Base-by-base conservation (phyloP, 305 asterid species). In the Solanum hybrid region DNA sequence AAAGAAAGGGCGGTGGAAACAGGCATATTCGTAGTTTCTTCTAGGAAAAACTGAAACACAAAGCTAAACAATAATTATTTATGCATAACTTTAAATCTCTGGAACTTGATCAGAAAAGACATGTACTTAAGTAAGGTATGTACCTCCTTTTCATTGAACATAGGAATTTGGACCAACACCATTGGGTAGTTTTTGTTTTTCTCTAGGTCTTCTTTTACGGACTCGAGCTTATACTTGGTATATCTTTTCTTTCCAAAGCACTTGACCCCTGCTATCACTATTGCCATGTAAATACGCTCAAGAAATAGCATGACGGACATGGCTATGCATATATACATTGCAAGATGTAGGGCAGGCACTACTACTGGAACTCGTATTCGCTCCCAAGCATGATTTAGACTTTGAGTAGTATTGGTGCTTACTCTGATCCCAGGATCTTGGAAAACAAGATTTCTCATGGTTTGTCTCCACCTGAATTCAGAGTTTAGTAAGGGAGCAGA, bases 111-210 rank as follows among this genome's bases (percentile, higher is more conserved):
- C 75, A 56, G 76, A 84, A 84, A 84, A 51, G 87, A 56, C 31
- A 5, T 84, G 36, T 51, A 88, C 80, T 87, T 51, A 46, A 91
- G 73, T 69, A 76, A 88, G 89, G 17, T 90, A 32, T 29, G 88
- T 94, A 96, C 99, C 99, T 96, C 99, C 90, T 93, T 94, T 82
- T 96, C 98, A 32, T 96, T 96, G 80, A 92, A 96, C 98, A 96
- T 96, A 17, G 98, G 99, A 89, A 96, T 94, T 90, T 96, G 99
- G 86, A 95, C 96, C 92, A 96, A 89, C 95, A 96, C 99, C 90
- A 88, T 95, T 7, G 98, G 99, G 89, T 94, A 91, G 91, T 94
- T 93, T 89, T 86, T 94, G 91, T 94, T 94, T 91, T 90, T 89
- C 93, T 95, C 97, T 79, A 95, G 92, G 92, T 95, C 98, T 88